These are phyloP conservation scores for Solanum bukasovii DNA, from an alignment of 257 asterid genomes.

Conservation along the genomic window DNA sequence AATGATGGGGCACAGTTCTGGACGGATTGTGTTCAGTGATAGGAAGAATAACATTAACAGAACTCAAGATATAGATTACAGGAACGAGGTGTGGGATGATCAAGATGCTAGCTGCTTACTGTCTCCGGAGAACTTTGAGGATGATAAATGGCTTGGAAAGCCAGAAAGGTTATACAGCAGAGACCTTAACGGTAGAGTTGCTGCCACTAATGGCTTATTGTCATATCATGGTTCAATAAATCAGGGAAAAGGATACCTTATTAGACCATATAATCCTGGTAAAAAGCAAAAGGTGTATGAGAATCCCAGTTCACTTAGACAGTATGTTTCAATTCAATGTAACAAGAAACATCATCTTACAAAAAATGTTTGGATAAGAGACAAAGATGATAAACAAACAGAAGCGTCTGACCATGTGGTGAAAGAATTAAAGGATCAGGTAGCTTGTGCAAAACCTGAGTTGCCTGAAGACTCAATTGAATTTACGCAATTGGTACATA, in stretches of 20 bases:
- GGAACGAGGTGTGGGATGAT: slow-evolving; percentile 6
- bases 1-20: not conserved
- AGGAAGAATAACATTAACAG: not conserved
- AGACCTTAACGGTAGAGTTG: slow-evolving; percentile 2
- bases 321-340: not conserved
- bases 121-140: slow-evolving; percentile 5
- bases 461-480: slow-evolving; percentile 17
- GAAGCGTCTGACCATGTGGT: slow-evolving; percentile 1
- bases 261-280: not conserved
- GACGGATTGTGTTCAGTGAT: not conserved
- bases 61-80: slow-evolving; percentile 2
- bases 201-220: slow-evolving; percentile 5
- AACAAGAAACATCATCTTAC: slow-evolving; percentile 1
- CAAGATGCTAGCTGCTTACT: not conserved
- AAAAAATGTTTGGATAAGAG: slow-evolving; percentile 21
- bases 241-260: slow-evolving; percentile 2
- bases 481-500: slow-evolving; percentile 15
- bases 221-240: not conserved
- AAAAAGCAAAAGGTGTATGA: slow-evolving; percentile 4
- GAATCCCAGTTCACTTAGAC: not conserved
- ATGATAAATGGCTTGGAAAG: not conserved
- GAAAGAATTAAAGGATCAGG: slow-evolving; percentile 2
- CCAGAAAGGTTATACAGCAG: not conserved
- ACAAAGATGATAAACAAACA: not conserved
- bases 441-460: slow-evolving; percentile 8